Base-by-base conservation (phyloP, 2,329 filamentous ascomycete species). In the Alternaria solani region DNA sequence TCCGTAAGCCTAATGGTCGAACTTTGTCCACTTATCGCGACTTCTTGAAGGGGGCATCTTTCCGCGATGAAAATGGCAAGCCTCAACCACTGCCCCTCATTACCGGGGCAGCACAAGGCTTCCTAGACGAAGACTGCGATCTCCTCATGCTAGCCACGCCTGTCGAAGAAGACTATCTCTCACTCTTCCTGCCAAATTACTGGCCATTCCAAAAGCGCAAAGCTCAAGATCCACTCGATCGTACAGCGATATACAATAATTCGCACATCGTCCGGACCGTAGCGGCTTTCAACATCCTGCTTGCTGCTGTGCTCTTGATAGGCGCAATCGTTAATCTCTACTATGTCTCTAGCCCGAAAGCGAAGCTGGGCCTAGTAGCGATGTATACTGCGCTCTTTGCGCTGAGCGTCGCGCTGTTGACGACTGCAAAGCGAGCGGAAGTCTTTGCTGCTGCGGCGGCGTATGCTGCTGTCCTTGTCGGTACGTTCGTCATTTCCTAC, bases 401-500 rank as follows among this genome's bases (percentile, higher is more conserved):
- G 4, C 11, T 62, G 6, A 74, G 67, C 54, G 57, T 73, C 1
- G 52, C 51, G 3, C 20, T 68, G 7, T 63, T 68, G 34, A 70
- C 65, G 0, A 72, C 64, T 32, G 68, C 68, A 30, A 58, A 52
- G 49, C 59, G 66, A 26, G 61, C 63, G 4, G 69, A 72, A n/a
- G 59, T 74, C 3, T 72, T 23, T 52, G 68, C 64, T 18, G 62
- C 70, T 32, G 70, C 70, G 6, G 68, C 70, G 11, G 66, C 64
- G 3, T 72, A 70, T 43, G 68, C 67, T 2, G 69, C 68, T 18
- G 65, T 69, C 7, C 59, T 66, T 20, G 69, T 70, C 14, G 55
- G 41, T 54, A 26, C 16, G 51, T 44, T n/a, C 8, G 18, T 8
- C 26, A 11, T 7, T 20, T 4, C 20, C 11, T 18, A 18, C 4